Evolutionary conservation across 2,329 filamentous ascomycete species (phyloP), one percentile per base, ranked within the genome.

Genomic region (Trichoderma afroharzianum): DNA sequence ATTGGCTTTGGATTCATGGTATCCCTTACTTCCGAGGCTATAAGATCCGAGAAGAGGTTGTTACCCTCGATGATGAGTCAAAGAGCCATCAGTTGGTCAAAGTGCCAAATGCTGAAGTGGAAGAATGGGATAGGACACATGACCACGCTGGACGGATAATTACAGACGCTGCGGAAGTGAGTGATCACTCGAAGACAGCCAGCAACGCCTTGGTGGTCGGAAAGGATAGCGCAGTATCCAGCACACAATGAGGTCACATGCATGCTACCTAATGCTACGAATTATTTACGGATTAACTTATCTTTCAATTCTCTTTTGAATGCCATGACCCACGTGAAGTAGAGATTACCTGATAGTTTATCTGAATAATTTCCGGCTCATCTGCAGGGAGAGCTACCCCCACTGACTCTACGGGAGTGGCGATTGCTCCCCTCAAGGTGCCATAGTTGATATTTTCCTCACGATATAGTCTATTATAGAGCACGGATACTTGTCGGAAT

Each of bases 1-100:
- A 91, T 74, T 79, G 83, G 8, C 70, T 85, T 8, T 92, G 88
- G 88, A 87, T 91, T 73, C 82, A 86, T 61, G 28, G 87, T 1
- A 73, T 91, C 0, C 89, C 90, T 0, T 83, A 81, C 32, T 83
- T 82, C 73, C 81, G 83, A n/a, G 80, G 83, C 0, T 92, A 91
- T 74, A 76, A 80, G 8, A 84, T 90, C 53, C 84, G 88, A 1
- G 85, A 89, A 15, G 86, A 89, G 33, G 78, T 90, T 2, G 70
- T 89, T 1, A 78, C 83, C 0, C 78, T 89, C 12, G 83, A 85
- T 61, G 80, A 81, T 6, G 83, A 81, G 4, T 79, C 83, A 1
- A 82, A 81, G 24, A 82, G 82, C 1, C 83, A 87, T 73, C 78
- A 80, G 0, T 74, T 92, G 5, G 81, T 89, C 14, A 88, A 86